Percentiles rank a stretch among this genome's conserved stretches.
These are phyloP conservation scores for Plasmodium blacklocki DNA, from an alignment of 169 alveolate genomes.

Conservation along the genomic window DNA sequence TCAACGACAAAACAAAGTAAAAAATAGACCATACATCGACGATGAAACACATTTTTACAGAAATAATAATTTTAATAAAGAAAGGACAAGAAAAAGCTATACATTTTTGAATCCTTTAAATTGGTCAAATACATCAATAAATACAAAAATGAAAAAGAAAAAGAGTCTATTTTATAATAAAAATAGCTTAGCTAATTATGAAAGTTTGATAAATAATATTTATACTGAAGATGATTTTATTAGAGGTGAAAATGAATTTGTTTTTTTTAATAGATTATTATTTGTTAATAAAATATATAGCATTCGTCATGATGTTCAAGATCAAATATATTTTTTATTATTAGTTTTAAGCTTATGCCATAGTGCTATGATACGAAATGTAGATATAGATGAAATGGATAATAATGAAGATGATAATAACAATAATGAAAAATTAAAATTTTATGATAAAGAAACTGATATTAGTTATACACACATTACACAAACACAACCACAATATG, in stretches of 20 bases:
- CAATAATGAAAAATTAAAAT: conserved; percentile 21
- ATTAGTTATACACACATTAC: conserved; percentile 48
- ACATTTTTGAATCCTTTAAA: conserved; percentile 17
- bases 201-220: conserved; percentile 5
- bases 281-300: conserved; percentile 65
- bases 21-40: too few relatives aligned
- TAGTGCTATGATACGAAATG: conserved; percentile 73
- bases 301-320: conserved; percentile 39
- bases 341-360: conserved; percentile 69
- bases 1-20: too few relatives aligned
- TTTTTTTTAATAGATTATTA: conserved; percentile 54
- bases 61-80: neutral
- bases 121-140: conserved; percentile 59
- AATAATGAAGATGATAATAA: conserved; percentile 11
- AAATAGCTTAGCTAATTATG: conserved; percentile 28
- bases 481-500: conserved; percentile 80
- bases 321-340: conserved; percentile 38
- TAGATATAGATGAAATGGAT: conserved; percentile 71
- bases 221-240: conserved; percentile 57
- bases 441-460: conserved; percentile 67
- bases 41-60: neutral
- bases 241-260: conserved; percentile 70
- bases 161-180: conserved; percentile 7
- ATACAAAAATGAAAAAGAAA: conserved; percentile 19
- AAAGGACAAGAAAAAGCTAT: neutral